Evolutionary conservation across 257 asterid species (phyloP), one percentile per base, ranked within the genome.

Genomic region (Orobanche coerulescens): DNA sequence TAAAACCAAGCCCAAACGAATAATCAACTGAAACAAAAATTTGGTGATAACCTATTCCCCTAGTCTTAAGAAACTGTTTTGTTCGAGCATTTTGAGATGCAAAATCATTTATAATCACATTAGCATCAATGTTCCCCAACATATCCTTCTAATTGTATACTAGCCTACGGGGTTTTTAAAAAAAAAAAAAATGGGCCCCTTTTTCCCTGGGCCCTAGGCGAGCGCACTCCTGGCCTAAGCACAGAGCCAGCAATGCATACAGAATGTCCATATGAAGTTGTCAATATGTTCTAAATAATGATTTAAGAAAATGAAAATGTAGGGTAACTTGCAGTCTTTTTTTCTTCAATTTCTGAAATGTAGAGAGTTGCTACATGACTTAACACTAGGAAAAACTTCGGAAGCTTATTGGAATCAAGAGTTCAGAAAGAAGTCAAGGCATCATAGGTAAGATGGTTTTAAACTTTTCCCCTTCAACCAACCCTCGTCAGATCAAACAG

Each of bases 251-350:
- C n/a, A n/a, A n/a, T n/a, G n/a, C n/a, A n/a, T n/a, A n/a, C n/a
- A 42, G 1, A 13, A 5, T 42, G 14, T 13, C 10, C 9, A n/a
- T 42, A 15, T 37, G 49, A 47, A 10, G 6, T 36, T 46, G 22
- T 54, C 33, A 33, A 24, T 40, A 46, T 20, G 63, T 55, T 61
- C 11, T 57, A 36, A 20, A 54, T 44, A 46, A 70, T 9, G 12
- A 31, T 40, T 31, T 0, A 63, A 18, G 43, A 53, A 14, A 24
- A 25, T 3, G 10, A 26, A 15, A 26, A 16, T 5, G 24, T 43
- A 22, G 26, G 50, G 18, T 42, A 55, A 55, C 58, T 22, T 14
- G 46, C 12, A 53, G 9, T n/a, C n/a, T n/a, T 48, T 55, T 14
- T 59, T 13, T 48, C 61, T 44, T 18, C 51, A 64, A 24, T 22